Conservation (phyloP, 352 stramenopile species). For the Globisporangium radiosum region DNA sequence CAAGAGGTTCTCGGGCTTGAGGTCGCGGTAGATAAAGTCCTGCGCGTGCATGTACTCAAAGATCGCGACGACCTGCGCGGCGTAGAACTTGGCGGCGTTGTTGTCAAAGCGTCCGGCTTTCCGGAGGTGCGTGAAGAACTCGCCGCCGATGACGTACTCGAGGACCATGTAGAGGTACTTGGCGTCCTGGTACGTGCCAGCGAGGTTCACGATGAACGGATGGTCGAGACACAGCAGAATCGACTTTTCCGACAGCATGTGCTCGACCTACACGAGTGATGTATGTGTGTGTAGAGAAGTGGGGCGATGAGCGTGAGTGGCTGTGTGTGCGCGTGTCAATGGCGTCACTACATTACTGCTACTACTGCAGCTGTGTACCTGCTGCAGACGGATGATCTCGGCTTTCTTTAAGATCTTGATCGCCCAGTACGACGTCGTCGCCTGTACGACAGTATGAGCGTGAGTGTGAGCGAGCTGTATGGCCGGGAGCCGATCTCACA, state of each 20-base stretch:
- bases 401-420: slow-evolving; percentile 98
- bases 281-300: no score
- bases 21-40: slow-evolving; percentile 97
- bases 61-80: slow-evolving; percentile 91
- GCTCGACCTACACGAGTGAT: slow-evolving; percentile 75
- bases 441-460: slow-evolving; percentile 22
- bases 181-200: slow-evolving; percentile 91
- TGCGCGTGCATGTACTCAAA: slow-evolving; percentile 96
- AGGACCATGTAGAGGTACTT: slow-evolving; percentile 97
- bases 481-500: no score
- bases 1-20: slow-evolving; percentile 94
- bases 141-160: slow-evolving; percentile 95
- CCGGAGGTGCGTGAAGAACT: slow-evolving; percentile 96
- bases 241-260: slow-evolving; percentile 96
- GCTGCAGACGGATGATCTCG: slow-evolving; percentile 93
- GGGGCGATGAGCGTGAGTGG: neutral
- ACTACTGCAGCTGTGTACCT: slow-evolving; percentile 35
- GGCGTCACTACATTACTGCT: neutral
- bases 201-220: slow-evolving; percentile 96
- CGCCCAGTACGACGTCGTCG: slow-evolving; percentile 89
- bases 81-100: slow-evolving; percentile 90
- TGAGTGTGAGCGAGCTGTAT: neutral
- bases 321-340: neutral
- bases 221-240: slow-evolving; percentile 92
- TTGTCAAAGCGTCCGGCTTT: slow-evolving; percentile 93